Base-by-base conservation (phyloP, 2,329 filamentous ascomycete species). In the Geosmithia flava region DNA sequence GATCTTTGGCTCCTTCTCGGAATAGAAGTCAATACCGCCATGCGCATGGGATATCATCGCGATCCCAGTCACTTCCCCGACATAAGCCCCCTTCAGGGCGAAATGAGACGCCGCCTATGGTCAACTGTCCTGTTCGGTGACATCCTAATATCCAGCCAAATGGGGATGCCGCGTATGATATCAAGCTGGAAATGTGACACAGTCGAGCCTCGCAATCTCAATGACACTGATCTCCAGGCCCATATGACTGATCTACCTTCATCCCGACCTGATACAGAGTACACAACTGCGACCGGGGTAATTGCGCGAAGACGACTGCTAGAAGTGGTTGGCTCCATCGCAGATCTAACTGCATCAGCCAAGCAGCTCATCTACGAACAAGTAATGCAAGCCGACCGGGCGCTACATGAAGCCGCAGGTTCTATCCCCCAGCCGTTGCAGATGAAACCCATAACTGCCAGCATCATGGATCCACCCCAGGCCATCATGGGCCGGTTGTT, bases 31-130 rank as follows among this genome's bases (percentile, higher is more conserved):
- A 61, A 63, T 7, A 46, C 68, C 1, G 59, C 60, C 30, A 55
- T 69, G 51, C 61, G 60, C 5, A 67, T 66, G 64, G 51, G 51
- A 10, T 51, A 68, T 48, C 69, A 74, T 49, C 59, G 69, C 23
- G 71, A 74, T 50, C 58, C 68, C 1, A 57, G 53, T 16, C 60
- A 68, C 48, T 71, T 68, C 49, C 57, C 63, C 0, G 58, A 58
- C n/a, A 62, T 74, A 20, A 60, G 64, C 1, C 57, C 62, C 1
- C 68, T 70, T 46, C 56, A 65, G n/a, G 65, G 66, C 7, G 70
- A 74, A 53, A 69, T 73, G 61, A 55, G 71, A 30, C 61, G 71
- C 17, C 59, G 71, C 8, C 50, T 65, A 1, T 74, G 70, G 70
- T 56, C 61, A 17, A 57, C 62, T 16, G 58, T 72, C 1, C 59